Evolutionary conservation across 192 early-diverging fungal genomes (phyloP).

Genomic region (Lobosporangium transversale): DNA sequence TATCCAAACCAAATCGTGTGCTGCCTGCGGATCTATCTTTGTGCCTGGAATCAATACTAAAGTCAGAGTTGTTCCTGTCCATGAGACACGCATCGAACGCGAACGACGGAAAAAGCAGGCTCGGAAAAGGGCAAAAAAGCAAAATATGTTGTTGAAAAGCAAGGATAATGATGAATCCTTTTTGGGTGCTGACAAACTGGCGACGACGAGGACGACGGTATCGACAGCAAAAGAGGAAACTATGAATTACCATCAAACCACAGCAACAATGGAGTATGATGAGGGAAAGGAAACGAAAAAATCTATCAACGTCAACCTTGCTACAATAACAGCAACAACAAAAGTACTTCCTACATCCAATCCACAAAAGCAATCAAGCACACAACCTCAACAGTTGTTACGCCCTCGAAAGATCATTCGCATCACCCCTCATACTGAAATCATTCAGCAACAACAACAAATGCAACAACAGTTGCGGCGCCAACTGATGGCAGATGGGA

Average conservation of each 20-base stretch:
- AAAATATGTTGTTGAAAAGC: not conserved
- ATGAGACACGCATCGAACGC: constrained; percentile 22
- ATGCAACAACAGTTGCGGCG: constrained; percentile 14
- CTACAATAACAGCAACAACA: not conserved
- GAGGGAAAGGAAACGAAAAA: no score
- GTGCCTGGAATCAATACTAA: constrained; percentile 54
- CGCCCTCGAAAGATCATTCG: constrained; percentile 23
- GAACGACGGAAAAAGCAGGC: constrained; percentile 20
- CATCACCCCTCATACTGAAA: constrained; percentile 21
- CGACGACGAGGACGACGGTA: no score
- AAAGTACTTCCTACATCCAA: not conserved
- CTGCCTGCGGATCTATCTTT: constrained; percentile 58
- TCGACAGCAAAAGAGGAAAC: not conserved
- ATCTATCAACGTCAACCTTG: no score
- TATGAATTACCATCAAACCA: not conserved
- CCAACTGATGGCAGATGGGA: not conserved
- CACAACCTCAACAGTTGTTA: not conserved
- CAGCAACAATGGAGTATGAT: not conserved
- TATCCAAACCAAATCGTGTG: constrained; percentile 51
- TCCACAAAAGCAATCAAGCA: not conserved
- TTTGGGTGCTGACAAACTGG: no score
- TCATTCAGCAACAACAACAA: constrained; percentile 23
- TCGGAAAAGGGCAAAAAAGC: constrained; percentile 7
- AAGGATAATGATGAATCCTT: not conserved
- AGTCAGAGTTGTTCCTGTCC: constrained; percentile 38